phyloP scores from a whole-genome alignment of 176 grass and related monocot genomes.

The Bromus sterilis region DNA sequence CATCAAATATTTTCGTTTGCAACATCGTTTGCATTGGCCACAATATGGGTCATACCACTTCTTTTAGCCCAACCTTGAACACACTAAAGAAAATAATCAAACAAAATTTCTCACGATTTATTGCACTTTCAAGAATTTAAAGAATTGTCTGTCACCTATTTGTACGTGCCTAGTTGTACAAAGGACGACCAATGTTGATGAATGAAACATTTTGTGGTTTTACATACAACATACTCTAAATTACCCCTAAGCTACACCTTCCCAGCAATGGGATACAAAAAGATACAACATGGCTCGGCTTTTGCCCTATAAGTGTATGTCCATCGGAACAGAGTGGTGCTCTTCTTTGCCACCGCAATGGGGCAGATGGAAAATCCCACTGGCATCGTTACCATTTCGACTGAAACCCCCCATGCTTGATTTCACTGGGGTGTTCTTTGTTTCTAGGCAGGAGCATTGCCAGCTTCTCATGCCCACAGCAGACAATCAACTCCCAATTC shows the following conservation, averaged over 20 bases:
- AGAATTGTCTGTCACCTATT: neutral
- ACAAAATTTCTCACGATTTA: conserved; percentile 24
- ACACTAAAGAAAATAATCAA: neutral
- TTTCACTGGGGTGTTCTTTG: neutral
- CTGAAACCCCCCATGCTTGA: neutral
- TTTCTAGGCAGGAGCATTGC: neutral
- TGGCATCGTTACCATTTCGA: neutral
- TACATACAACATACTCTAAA: conserved; percentile 24
- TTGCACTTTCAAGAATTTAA: conserved; percentile 15
- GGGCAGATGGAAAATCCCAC: neutral
- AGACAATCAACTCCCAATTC: conserved; percentile 87
- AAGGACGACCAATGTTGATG: neutral
- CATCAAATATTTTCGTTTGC: neutral
- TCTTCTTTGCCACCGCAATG: neutral
- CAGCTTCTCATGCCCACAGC: conserved; percentile 58
- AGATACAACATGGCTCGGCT: conserved; percentile 14
- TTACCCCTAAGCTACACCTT: conserved; percentile 33
- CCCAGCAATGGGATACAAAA: neutral
- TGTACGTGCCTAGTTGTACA: neutral
- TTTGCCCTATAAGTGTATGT: neutral
- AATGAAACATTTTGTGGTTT: conserved; percentile 19
- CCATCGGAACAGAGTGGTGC: neutral
- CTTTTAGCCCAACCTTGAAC: neutral
- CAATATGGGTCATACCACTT: too few relatives aligned
- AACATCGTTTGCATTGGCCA: neutral